These are phyloP conservation scores for Mortierella sp. DNA, from an alignment of 371 early-diverging fungal species.

Conservation along the genomic window DNA sequence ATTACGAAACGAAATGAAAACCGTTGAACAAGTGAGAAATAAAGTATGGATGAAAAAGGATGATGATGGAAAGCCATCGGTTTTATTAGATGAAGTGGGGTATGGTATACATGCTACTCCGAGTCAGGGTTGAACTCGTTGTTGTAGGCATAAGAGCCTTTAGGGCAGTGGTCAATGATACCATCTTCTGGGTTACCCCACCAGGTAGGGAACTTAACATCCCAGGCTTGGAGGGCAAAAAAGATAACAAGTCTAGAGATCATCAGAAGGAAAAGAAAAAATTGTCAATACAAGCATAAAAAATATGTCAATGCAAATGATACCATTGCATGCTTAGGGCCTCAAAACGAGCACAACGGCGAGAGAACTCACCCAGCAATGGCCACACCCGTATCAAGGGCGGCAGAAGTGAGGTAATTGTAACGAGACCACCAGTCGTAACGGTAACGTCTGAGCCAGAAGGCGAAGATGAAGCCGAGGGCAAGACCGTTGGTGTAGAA, in stretches of 20 bases:
- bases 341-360: too few relatives aligned
- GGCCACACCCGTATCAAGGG: conserved; percentile 75
- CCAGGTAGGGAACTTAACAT: conserved; percentile 15
- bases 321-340: neutral
- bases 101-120: neutral
- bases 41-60: too few relatives aligned
- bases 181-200: conserved; percentile 33
- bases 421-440: conserved; percentile 78
- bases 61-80: neutral
- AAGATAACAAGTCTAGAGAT: conserved; percentile 59
- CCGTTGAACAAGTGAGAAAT: too few relatives aligned
- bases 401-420: conserved; percentile 79
- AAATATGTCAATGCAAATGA: neutral
- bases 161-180: neutral
- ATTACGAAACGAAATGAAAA: too few relatives aligned
- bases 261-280: too few relatives aligned
- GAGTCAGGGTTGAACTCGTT: conserved; percentile 5
- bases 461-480: conserved; percentile 72
- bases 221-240: conserved; percentile 58
- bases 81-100: neutral
- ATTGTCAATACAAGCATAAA: neutral
- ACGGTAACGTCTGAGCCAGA: conserved; percentile 58
- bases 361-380: conserved; percentile 14
- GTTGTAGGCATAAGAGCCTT: neutral
- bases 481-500: conserved; percentile 70